Conservation (phyloP, 2,329 filamentous ascomycete species). For the Venturia carpophila region DNA sequence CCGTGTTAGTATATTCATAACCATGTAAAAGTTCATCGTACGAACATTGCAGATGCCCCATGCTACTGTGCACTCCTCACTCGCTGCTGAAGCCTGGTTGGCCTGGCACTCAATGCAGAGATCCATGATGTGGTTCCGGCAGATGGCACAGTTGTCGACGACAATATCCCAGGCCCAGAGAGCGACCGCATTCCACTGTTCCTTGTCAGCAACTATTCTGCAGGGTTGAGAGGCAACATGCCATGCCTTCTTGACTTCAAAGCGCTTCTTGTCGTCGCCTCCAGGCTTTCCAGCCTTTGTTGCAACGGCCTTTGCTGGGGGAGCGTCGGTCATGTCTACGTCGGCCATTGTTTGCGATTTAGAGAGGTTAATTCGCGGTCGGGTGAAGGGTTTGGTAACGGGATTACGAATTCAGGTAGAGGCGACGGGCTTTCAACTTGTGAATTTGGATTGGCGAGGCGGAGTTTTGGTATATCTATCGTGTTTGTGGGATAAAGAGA, state of each 20-base stretch:
- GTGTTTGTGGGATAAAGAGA: background rate
- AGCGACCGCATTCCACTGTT: slow-evolving; percentile 93
- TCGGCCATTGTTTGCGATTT: slow-evolving; percentile 64
- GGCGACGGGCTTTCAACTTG: background rate
- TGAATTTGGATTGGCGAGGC: background rate
- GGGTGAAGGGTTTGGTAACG: slow-evolving; percentile 25
- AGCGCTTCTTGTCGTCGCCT: slow-evolving; percentile 77
- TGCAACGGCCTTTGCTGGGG: slow-evolving; percentile 45
- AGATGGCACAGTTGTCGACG: slow-evolving; percentile 98
- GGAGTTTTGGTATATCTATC: background rate
- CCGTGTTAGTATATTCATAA: slow-evolving; percentile 29
- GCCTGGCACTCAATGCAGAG: slow-evolving; percentile 98
- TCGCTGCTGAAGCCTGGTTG: slow-evolving; percentile 94
- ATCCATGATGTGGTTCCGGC: slow-evolving; percentile 99
- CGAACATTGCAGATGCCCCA: slow-evolving; percentile 99
- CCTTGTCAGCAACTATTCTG: background rate
- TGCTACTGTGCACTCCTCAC: slow-evolving; percentile 95
- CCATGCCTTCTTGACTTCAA: slow-evolving; percentile 94
- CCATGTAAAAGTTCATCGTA: slow-evolving; percentile 23
- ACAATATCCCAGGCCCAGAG: slow-evolving; percentile 99
- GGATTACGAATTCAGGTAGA: background rate
- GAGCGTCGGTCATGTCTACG: slow-evolving; percentile 91
- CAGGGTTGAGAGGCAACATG: background rate
- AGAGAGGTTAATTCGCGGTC: slow-evolving; percentile 21
- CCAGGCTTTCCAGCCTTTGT: slow-evolving; percentile 42